Conservation (phyloP, 2,329 filamentous ascomycete genomes). For the Pseudocercospora cruenta region DNA sequence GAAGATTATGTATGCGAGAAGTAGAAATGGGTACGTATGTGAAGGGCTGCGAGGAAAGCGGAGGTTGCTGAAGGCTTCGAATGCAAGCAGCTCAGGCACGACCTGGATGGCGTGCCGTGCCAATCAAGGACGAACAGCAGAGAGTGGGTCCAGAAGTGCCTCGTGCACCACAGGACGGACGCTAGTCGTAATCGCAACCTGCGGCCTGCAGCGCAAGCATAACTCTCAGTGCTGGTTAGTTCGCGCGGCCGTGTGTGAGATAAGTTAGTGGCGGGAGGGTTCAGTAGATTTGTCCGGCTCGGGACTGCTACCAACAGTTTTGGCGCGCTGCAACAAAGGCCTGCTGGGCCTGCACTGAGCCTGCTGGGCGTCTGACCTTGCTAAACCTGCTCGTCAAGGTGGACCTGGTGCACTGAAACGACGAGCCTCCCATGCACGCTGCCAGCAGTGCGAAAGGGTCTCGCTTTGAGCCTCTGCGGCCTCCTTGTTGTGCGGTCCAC, state of each 20-base stretch:
- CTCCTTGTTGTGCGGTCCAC: neutral
- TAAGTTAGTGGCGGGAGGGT: constrained; percentile 12
- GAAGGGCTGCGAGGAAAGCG: constrained; percentile 4
- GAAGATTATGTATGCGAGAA: constrained; percentile 15
- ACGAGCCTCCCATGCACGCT: constrained; percentile 2
- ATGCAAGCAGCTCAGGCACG: neutral
- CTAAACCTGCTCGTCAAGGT: neutral
- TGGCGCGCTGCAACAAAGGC: neutral
- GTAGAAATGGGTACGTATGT: constrained; percentile 14
- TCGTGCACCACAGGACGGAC: constrained; percentile 15
- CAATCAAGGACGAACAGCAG: constrained; percentile 9
- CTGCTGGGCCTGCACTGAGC: neutral
- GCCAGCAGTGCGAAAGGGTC: neutral
- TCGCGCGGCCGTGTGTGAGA: neutral
- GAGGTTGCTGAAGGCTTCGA: constrained; percentile 6
- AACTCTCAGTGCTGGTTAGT: neutral
- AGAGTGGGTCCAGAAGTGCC: constrained; percentile 16
- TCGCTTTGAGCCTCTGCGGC: neutral
- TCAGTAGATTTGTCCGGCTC: neutral
- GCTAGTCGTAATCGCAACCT: constrained; percentile 8
- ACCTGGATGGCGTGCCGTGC: constrained; percentile 12
- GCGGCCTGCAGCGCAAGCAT: neutral
- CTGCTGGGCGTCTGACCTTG: neutral
- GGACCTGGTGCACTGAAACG: constrained; percentile 11
- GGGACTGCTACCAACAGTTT: neutral